A percentile compares a stretch with the other conserved stretches of the same genome.
phyloP scores from a whole-genome alignment of 768 basidiomycete species.

The Boletus pseudopeckii region DNA sequence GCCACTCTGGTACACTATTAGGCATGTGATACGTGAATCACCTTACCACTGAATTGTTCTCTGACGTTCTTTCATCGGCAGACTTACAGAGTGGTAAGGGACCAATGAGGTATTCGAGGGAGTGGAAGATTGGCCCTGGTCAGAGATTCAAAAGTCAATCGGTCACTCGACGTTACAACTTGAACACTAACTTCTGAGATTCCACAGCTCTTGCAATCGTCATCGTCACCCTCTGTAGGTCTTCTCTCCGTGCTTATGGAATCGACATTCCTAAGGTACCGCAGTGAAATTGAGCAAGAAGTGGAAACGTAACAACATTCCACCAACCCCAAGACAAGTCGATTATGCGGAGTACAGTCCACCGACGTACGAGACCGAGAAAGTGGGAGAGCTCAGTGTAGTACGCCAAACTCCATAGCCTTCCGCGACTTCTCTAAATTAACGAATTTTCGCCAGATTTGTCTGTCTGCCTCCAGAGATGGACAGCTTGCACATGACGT shows the following conservation, averaged over 20 bases:
- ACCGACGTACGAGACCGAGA: constrained; percentile 1
- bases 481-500: constrained; percentile 23
- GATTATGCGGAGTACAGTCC: constrained; percentile 3
- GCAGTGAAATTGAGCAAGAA: constrained; percentile 11
- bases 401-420: constrained; percentile 3
- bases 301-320: neutral
- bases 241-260: neutral
- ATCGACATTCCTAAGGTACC: neutral
- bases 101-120: constrained; percentile 15
- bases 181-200: neutral
- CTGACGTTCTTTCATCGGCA: neutral
- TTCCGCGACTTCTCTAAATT: neutral
- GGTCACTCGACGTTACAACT: neutral
- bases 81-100: constrained; percentile 14
- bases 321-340: constrained; percentile 3
- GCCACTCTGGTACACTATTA: constrained; percentile 27
- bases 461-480: constrained; percentile 26
- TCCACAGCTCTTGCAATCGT: constrained; percentile 5
- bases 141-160: constrained; percentile 14
- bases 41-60: neutral
- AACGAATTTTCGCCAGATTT: constrained; percentile 14
- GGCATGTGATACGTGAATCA: constrained; percentile 7
- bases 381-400: constrained; percentile 18
- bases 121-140: constrained; percentile 12
- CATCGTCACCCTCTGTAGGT: constrained; percentile 9